Base-by-base conservation (phyloP, 1,284 basidiomycete species). In the Trichosporon ovoides region DNA sequence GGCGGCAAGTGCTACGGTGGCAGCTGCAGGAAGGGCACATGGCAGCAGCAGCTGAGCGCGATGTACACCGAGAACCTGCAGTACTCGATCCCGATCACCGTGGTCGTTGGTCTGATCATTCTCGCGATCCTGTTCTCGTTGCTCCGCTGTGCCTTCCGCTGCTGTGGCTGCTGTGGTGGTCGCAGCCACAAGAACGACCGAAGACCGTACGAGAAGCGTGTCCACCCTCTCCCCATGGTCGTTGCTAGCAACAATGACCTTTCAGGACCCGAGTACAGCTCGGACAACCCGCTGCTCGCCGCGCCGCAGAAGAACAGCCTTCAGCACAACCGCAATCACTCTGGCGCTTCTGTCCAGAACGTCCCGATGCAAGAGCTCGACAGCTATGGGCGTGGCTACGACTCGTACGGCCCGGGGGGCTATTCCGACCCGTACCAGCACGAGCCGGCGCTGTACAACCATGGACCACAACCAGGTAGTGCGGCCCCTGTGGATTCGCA, bases 1-100 rank as follows among this genome's bases (percentile, higher is more conserved):
- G 87, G 85, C 36, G 89, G 89, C 20, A 82, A 81, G 61, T 92
- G 91, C 69, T 67, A 79, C 43, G 79, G 80, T 59, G 86, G 87
- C 22, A 82, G 76, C 31, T 94, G 90, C 73, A 76, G 85, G 66
- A 64, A 83, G 16, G 88, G 85, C 20, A 82, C 81, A 52, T 79
- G 84, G 66, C 76, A 87, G 55, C 82, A 83, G 54, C 86, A 83
- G 0, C 84, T 70, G 18, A 59, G 84, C 81, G 80, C 86, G 2
- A 87, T 86, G 87, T 89, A 88, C 73, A 79, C 75, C 3, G 80
- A 85, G 63, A 90, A 92, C 77, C 81, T 89, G 13, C 85, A 89
- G 69, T 88, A 91, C 59, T 79, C 87, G 19, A 87, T 91, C 64
- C 89, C 89, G 13, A 84, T 91, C 40, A 88, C 88, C 0, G 77